Conservation (phyloP, 345 rosid species). For the Salix dunnii region DNA sequence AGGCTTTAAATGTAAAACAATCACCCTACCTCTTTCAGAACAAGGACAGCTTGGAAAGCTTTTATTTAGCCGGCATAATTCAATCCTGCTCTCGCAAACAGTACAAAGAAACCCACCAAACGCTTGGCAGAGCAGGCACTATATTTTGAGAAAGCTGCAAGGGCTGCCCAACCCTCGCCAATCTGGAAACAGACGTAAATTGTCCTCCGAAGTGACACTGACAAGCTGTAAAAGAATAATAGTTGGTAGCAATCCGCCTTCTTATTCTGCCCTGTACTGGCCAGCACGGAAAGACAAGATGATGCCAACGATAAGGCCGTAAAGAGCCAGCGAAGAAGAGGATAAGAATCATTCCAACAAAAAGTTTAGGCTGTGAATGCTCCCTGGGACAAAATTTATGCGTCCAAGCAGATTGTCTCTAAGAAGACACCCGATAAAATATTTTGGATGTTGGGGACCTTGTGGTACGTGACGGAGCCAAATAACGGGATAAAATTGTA, state of each 20-base stretch:
- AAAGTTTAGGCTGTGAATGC: slow-evolving; percentile 77
- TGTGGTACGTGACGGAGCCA: no score
- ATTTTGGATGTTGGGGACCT: no score
- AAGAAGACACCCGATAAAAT: no score
- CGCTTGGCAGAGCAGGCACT: slow-evolving; percentile 16
- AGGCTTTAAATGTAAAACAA: no score
- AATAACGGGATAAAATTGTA: no score
- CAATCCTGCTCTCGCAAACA: slow-evolving; percentile 22
- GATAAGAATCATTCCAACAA: slow-evolving; percentile 91
- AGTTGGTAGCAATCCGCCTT: background rate
- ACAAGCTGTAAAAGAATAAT: slow-evolving; percentile 24
- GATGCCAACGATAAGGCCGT: slow-evolving; percentile 84
- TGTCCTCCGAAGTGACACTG: background rate
- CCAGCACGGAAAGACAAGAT: slow-evolving; percentile 92
- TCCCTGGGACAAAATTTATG: no score
- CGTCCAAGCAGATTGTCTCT: no score
- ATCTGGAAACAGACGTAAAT: slow-evolving; percentile 11
- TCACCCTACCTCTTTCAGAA: no score
- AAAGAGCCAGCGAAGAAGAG: slow-evolving; percentile 86
- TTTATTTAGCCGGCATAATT: slow-evolving; percentile 25
- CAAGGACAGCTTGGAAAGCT: slow-evolving; percentile 17
- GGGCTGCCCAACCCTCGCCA: slow-evolving; percentile 3
- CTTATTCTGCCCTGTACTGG: slow-evolving; percentile 83
- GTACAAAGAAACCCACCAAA: slow-evolving; percentile 19
- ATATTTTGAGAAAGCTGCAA: background rate